These are phyloP conservation scores for Lithospermum erythrorhizon DNA, from an alignment of 257 asterid genomes.

Conservation along the genomic window DNA sequence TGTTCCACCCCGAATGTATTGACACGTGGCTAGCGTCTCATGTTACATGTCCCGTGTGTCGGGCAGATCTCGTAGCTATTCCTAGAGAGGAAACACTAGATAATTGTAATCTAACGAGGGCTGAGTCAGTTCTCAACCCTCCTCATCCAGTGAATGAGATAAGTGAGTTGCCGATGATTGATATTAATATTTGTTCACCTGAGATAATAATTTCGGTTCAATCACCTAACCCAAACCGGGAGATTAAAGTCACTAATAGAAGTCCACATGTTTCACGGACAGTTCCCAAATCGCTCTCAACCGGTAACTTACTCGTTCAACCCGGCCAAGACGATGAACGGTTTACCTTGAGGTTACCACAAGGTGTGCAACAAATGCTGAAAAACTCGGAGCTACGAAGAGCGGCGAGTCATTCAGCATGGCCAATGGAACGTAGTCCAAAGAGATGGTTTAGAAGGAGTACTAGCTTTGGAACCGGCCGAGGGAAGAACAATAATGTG, in stretches of 20 bases:
- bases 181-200: constrained; percentile 11
- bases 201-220: constrained; percentile 5
- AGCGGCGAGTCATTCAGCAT: constrained; percentile 9
- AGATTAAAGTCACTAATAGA: constrained; percentile 9
- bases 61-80: constrained; percentile 24
- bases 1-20: constrained; percentile 36
- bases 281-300: constrained; percentile 19
- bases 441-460: constrained; percentile 19
- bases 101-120: not conserved
- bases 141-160: not conserved
- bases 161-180: constrained; percentile 4
- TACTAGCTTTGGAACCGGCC: constrained; percentile 3
- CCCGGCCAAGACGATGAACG: constrained; percentile 19
- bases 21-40: constrained; percentile 40
- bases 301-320: constrained; percentile 21
- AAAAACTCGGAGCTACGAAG: constrained; percentile 14
- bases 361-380: constrained; percentile 15
- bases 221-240: constrained; percentile 1
- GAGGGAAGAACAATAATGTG: not conserved
- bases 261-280: not conserved
- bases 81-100: not conserved
- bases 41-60: constrained; percentile 49
- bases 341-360: constrained; percentile 25
- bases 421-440: constrained; percentile 18
- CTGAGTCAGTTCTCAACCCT: not conserved